Evolutionary conservation across 2,329 filamentous ascomycete species (phyloP).

Genomic region (Epichloe hybrida): DNA sequence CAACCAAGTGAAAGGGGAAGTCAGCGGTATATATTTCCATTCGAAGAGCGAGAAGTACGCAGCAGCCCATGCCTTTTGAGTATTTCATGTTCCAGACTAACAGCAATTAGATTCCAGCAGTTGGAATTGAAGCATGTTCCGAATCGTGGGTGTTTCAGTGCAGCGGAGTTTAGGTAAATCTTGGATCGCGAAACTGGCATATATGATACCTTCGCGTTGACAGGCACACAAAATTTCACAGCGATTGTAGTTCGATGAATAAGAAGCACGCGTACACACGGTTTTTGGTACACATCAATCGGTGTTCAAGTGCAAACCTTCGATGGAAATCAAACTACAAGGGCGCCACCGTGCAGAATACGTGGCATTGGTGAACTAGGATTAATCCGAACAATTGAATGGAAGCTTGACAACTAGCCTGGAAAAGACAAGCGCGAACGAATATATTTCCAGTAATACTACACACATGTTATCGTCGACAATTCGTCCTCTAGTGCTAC

Average conservation of each 20-base stretch:
- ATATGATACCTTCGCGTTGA: neutral
- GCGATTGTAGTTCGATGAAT: neutral
- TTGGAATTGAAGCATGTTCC: slow-evolving; percentile 80
- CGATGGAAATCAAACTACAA: neutral
- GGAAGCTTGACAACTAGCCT: neutral
- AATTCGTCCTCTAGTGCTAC: neutral
- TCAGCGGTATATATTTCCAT: slow-evolving; percentile 95
- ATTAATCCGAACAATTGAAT: neutral
- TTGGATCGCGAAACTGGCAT: neutral
- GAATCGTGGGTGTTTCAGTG: slow-evolving; percentile 68
- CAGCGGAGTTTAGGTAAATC: slow-evolving; percentile 60
- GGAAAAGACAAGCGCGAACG: neutral
- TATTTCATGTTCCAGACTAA: neutral
- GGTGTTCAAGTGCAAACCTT: neutral
- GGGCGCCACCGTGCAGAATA: neutral
- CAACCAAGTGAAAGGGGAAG: slow-evolving; percentile 74
- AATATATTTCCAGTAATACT: neutral
- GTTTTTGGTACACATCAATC: neutral
- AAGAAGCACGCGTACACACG: neutral
- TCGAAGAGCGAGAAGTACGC: slow-evolving; percentile 91
- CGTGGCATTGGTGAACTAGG: neutral
- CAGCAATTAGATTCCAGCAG: slow-evolving; percentile 62
- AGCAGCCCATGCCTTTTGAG: slow-evolving; percentile 10
- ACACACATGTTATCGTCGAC: neutral
- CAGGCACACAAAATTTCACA: neutral